phyloP scores from a whole-genome alignment of 805 yeast species.

The Danielia oregonensis region DNA sequence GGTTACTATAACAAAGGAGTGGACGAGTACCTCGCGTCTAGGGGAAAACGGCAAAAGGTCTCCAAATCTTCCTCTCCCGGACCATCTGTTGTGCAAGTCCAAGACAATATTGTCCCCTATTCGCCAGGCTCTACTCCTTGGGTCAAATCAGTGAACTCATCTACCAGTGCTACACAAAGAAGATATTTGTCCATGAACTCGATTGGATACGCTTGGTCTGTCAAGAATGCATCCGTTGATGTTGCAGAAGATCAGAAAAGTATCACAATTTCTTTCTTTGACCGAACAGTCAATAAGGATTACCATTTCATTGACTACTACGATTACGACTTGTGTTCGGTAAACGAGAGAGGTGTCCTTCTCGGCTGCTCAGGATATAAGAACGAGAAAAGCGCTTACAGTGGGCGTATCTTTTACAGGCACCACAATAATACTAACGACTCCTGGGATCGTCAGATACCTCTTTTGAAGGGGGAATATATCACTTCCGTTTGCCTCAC shows the following conservation, averaged over 20 bases:
- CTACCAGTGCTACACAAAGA: constrained; percentile 29
- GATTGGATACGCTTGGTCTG: constrained; percentile 79
- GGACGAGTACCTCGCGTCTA: constrained; percentile 10
- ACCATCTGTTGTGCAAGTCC: neutral
- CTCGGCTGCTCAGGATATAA: constrained; percentile 43
- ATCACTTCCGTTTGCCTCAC: constrained; percentile 68
- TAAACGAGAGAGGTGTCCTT: constrained; percentile 63
- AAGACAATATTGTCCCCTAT: constrained; percentile 50
- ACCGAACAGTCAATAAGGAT: constrained; percentile 68
- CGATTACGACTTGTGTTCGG: constrained; percentile 69
- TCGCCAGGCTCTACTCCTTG: constrained; percentile 92
- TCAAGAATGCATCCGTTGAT: constrained; percentile 31
- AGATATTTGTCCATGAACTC: constrained; percentile 79
- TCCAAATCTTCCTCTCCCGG: constrained; percentile 6
- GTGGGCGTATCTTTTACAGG: constrained; percentile 56
- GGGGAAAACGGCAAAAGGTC: constrained; percentile 5
- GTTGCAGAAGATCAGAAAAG: constrained; percentile 44
- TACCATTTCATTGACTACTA: constrained; percentile 79
- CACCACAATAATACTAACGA: constrained; percentile 62
- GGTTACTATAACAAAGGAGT: constrained; percentile 11
- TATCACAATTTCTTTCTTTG: constrained; percentile 86
- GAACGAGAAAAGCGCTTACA: constrained; percentile 4
- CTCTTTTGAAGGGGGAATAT: constrained; percentile 51
- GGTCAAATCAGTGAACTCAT: constrained; percentile 36
- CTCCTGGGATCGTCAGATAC: constrained; percentile 68